Evolutionary conservation across 176 grass and related monocot species (phyloP).

Genomic region (Musa beccarii): DNA sequence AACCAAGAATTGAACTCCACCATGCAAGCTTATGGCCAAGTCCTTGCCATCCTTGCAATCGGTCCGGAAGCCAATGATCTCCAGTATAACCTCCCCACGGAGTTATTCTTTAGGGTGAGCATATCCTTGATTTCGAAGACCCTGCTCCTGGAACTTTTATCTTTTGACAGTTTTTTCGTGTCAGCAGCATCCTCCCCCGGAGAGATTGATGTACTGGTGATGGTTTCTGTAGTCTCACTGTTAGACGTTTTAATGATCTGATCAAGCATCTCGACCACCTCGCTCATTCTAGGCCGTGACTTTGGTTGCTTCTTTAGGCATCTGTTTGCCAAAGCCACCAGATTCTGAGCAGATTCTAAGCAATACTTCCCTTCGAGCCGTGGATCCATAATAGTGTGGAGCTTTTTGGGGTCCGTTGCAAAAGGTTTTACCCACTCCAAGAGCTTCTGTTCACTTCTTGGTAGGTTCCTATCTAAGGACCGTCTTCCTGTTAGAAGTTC

Average conservation of each 20-base stretch:
- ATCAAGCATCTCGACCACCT: slow-evolving; percentile 19
- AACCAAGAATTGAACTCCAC: neutral
- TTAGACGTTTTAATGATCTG: slow-evolving; percentile 5
- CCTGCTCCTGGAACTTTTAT: neutral
- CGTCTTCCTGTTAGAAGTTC: slow-evolving; percentile 16
- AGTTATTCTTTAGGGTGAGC: neutral
- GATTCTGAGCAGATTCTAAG: neutral
- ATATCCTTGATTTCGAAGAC: slow-evolving; percentile 15
- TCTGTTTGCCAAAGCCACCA: slow-evolving; percentile 15
- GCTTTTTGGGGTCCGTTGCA: slow-evolving; percentile 8
- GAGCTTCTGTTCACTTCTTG: slow-evolving; percentile 14
- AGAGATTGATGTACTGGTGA: neutral
- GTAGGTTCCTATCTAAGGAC: slow-evolving; percentile 16
- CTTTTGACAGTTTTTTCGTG: neutral
- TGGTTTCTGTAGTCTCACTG: neutral
- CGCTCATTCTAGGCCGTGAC: slow-evolving; percentile 16
- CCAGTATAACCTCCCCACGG: slow-evolving; percentile 8
- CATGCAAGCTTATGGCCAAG: neutral
- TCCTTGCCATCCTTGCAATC: neutral
- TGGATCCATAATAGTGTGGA: slow-evolving; percentile 2
- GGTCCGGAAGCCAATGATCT: neutral
- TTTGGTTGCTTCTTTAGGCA: slow-evolving; percentile 22
- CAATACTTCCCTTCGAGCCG: slow-evolving; percentile 13
- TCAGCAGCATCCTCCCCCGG: neutral
- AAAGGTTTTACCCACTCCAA: slow-evolving; percentile 20